These are phyloP conservation scores for Seiridium unicorne DNA, from an alignment of 2,329 filamentous ascomycete species.

Conservation along the genomic window DNA sequence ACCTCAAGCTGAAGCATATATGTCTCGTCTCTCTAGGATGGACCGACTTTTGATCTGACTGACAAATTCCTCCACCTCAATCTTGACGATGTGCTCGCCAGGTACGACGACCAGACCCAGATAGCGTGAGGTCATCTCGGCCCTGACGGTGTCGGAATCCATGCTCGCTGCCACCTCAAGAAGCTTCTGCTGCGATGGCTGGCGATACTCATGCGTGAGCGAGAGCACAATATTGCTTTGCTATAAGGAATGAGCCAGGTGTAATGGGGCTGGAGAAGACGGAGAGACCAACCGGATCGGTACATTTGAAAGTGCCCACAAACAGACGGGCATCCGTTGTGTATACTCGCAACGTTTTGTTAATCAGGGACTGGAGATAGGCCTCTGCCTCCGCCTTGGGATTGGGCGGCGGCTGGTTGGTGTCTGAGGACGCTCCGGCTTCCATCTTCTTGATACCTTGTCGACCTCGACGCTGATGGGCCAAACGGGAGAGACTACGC, in stretches of 20 bases:
- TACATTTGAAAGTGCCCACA: constrained; percentile 89
- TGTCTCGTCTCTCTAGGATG: constrained; percentile 3
- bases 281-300: constrained; percentile 65
- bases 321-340: constrained; percentile 86
- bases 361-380: constrained; percentile 67
- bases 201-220: constrained; percentile 85
- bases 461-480: not conserved
- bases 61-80: constrained; percentile 79
- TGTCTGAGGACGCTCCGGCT: not conserved
- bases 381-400: constrained; percentile 47
- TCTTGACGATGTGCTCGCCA: constrained; percentile 78
- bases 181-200: constrained; percentile 56
- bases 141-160: constrained; percentile 45
- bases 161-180: constrained; percentile 34
- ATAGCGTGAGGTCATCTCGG: constrained; percentile 81
- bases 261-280: not conserved
- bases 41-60: constrained; percentile 44
- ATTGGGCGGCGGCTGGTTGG: not conserved
- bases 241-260: constrained; percentile 40
- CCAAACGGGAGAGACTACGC: not conserved
- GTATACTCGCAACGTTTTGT: constrained; percentile 75
- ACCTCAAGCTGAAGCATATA: constrained; percentile 2
- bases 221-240: constrained; percentile 86
- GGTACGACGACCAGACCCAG: constrained; percentile 89
- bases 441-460: not conserved